phyloP scores from a whole-genome alignment of 2,329 filamentous ascomycete genomes.

The Aspergillus clavatus region DNA sequence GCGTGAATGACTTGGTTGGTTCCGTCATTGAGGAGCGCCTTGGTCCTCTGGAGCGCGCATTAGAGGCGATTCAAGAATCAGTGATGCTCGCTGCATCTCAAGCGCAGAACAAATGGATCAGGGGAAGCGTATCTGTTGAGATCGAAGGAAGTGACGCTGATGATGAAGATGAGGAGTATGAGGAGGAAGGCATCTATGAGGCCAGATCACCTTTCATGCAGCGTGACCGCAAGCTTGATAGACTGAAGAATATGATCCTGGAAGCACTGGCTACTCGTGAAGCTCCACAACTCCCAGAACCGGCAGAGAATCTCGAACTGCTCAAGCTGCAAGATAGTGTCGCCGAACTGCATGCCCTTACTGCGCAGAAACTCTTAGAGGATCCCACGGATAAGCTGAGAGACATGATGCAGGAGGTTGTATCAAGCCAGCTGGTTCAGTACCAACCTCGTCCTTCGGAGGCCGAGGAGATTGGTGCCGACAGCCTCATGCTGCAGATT shows the following conservation, averaged over 20 bases:
- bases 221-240: constrained; percentile 73
- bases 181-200: constrained; percentile 52
- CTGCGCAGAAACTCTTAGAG: constrained; percentile 32
- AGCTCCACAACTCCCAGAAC: constrained; percentile 20
- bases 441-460: constrained; percentile 49
- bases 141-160: constrained; percentile 80
- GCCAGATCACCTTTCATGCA: constrained; percentile 65
- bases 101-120: constrained; percentile 54
- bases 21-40: constrained; percentile 70
- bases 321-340: constrained; percentile 37
- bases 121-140: constrained; percentile 66
- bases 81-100: constrained; percentile 56
- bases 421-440: constrained; percentile 54
- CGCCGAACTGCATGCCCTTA: constrained; percentile 38
- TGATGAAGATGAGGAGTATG: constrained; percentile 75
- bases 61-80: constrained; percentile 69
- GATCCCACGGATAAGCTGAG: constrained; percentile 51
- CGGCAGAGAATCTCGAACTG: constrained; percentile 32
- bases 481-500: constrained; percentile 53
- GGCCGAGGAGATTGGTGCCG: constrained; percentile 48
- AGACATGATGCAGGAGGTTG: constrained; percentile 59
- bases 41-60: constrained; percentile 72
- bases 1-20: constrained; percentile 81
- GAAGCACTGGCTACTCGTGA: constrained; percentile 57
- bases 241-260: constrained; percentile 64